Evolutionary conservation across 2,329 filamentous ascomycete genomes (phyloP).

Genomic region (Colletotrichum sp.): DNA sequence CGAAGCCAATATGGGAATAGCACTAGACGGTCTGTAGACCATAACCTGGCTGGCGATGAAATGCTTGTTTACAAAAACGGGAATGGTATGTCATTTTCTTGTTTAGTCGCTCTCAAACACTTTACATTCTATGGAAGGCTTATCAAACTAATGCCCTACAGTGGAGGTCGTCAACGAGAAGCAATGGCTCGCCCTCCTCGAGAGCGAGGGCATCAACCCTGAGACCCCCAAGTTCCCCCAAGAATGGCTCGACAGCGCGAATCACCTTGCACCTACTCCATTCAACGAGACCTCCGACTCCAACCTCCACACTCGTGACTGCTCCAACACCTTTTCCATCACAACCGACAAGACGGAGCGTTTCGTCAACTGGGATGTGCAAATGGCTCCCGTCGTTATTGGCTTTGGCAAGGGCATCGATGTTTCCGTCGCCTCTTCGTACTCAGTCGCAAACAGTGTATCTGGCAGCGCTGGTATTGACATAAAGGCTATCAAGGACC

Average conservation of each 20-base stretch:
- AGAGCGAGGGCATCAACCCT: neutral
- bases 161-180: neutral
- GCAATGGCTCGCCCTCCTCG: neutral
- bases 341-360: neutral
- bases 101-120: fast-evolving
- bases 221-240: neutral
- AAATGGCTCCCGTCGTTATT: constrained; percentile 3
- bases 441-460: neutral
- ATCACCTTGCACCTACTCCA: neutral
- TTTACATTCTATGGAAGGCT: fast-evolving
- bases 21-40: neutral
- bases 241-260: neutral
- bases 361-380: constrained; percentile 15
- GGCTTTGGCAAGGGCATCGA: neutral
- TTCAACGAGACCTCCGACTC: neutral
- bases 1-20: neutral
- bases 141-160: fast-evolving
- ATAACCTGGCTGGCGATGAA: neutral
- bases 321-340: neutral
- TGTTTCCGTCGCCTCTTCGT: neutral
- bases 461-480: neutral
- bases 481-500: neutral
- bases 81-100: neutral
- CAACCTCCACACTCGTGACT: neutral
- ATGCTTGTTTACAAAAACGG: neutral